Evolutionary conservation across 2,329 filamentous ascomycete genomes (phyloP), one percentile per base, ranked within the genome.

Genomic region (Trichoderma sp.): DNA sequence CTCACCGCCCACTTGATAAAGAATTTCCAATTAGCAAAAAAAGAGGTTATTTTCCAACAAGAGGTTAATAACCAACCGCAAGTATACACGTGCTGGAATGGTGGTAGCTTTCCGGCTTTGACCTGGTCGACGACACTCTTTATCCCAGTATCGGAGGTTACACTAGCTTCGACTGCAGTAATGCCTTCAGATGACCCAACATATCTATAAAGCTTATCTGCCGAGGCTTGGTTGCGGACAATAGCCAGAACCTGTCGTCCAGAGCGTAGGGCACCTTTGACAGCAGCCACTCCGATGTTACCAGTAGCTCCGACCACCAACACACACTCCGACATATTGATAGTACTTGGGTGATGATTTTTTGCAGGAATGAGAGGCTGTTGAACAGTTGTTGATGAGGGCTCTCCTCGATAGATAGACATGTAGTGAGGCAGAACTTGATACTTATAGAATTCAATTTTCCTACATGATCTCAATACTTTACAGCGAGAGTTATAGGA

Each of bases 61-160:
- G 9, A 19, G 15, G 17, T 7, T n/a, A 25, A 61, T 25, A 27
- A 61, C 42, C 15, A 37, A 61, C 58, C 58, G 19, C 59, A 52
- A 15, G 59, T 52, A 17, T 63, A 50, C 13, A 63, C 59, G 17
- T 63, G 42, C 15, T 63, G 59, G 19, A 63, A 60, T 4, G 27
- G 22, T 34, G 58, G 58, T 10, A 60, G 39, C 29, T 48, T 48
- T 7, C 58, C 58, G 6, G 58, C 58, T 19, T 52, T 63, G 19
- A 63, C 59, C 32, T 63, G 59, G 13, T 63, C 42, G 10, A 63
- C 59, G 27, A 63, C 59, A n/a, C 27, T 27, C 34, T 63, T 63
- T n/a, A 63, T 5, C 15, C 59, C 59, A 1, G 42, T 63, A n/a
- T 60, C 39, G 17, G 58, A 63, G 13, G n/a, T 50, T 10, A 37